These are phyloP conservation scores for Blastocystis sp. DNA, from an alignment of 352 stramenopile species.

Conservation along the genomic window DNA sequence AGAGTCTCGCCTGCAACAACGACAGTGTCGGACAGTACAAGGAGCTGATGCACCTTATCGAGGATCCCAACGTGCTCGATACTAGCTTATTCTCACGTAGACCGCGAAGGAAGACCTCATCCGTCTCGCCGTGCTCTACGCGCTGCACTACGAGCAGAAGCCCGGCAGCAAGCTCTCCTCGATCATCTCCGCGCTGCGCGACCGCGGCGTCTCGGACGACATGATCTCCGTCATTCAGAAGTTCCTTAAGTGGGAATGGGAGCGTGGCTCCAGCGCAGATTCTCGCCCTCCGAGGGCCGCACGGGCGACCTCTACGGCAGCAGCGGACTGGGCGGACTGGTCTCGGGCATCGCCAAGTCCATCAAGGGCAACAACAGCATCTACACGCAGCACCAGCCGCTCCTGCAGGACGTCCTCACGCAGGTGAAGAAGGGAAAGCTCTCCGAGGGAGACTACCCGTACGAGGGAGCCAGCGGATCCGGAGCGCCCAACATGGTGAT, in stretches of 20 bases:
- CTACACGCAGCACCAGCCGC: constrained; percentile 91
- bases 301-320: constrained; percentile 63
- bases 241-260: constrained; percentile 64
- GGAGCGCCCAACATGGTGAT: constrained; percentile 68
- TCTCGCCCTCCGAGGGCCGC: constrained; percentile 55
- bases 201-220: constrained; percentile 65
- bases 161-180: constrained; percentile 31
- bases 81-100: constrained; percentile 65
- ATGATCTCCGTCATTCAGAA: constrained; percentile 70
- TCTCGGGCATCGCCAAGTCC: constrained; percentile 73
- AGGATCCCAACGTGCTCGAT: constrained; percentile 63
- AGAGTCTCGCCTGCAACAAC: constrained; percentile 74
- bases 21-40: constrained; percentile 73
- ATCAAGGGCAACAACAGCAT: constrained; percentile 88
- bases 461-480: constrained; percentile 45
- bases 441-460: constrained; percentile 62
- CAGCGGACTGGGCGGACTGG: constrained; percentile 62
- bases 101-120: constrained; percentile 90
- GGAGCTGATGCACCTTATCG: constrained; percentile 71
- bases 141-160: constrained; percentile 84
- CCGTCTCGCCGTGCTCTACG: constrained; percentile 90
- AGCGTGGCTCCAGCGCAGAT: not conserved
- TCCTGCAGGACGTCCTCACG: constrained; percentile 82
- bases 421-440: constrained; percentile 70
- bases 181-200: constrained; percentile 34